Percentiles rank a stretch among this genome's conserved stretches.
Evolutionary conservation across 2,329 filamentous ascomycete genomes (phyloP).

Genomic region (Calycina herbarum): DNA sequence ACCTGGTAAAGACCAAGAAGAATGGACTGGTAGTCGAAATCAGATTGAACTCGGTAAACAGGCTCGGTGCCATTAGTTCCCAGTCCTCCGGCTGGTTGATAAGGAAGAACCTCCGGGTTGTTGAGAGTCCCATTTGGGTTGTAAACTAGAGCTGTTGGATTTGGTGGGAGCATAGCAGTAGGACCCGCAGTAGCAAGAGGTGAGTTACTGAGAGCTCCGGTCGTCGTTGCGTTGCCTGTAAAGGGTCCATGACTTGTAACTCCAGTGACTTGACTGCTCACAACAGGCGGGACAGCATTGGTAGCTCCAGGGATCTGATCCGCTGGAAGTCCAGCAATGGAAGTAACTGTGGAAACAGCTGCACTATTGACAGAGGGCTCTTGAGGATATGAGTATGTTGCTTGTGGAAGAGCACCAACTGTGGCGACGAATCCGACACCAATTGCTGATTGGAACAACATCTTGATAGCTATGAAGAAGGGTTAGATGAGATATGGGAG

Average conservation of each 20-base stretch:
- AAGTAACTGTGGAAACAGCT: conserved; percentile 29
- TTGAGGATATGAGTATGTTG: conserved; percentile 31
- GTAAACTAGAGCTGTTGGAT: conserved; percentile 66
- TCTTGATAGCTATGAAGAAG: conserved; percentile 13
- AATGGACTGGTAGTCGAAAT: conserved; percentile 77
- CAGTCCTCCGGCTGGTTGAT: conserved; percentile 69
- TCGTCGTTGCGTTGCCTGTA: conserved; percentile 65
- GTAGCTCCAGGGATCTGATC: conserved; percentile 33
- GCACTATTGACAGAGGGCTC: conserved; percentile 30
- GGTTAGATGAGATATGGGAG: not conserved
- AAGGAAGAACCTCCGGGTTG: conserved; percentile 68
- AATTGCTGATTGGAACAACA: conserved; percentile 26
- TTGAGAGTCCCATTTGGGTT: conserved; percentile 70
- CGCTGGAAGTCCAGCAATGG: conserved; percentile 29
- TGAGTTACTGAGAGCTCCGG: conserved; percentile 63
- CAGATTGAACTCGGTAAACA: conserved; percentile 74
- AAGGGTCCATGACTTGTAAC: conserved; percentile 69
- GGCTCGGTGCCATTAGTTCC: conserved; percentile 77
- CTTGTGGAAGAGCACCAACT: conserved; percentile 23
- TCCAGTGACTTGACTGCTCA: conserved; percentile 52
- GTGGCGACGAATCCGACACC: conserved; percentile 25
- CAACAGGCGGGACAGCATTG: conserved; percentile 39
- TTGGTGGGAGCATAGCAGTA: conserved; percentile 50
- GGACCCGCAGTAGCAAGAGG: conserved; percentile 59
- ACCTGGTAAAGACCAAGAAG: conserved; percentile 68